Base-by-base conservation (phyloP, 2,329 filamentous ascomycete genomes). In the Cladophialophora immunda region DNA sequence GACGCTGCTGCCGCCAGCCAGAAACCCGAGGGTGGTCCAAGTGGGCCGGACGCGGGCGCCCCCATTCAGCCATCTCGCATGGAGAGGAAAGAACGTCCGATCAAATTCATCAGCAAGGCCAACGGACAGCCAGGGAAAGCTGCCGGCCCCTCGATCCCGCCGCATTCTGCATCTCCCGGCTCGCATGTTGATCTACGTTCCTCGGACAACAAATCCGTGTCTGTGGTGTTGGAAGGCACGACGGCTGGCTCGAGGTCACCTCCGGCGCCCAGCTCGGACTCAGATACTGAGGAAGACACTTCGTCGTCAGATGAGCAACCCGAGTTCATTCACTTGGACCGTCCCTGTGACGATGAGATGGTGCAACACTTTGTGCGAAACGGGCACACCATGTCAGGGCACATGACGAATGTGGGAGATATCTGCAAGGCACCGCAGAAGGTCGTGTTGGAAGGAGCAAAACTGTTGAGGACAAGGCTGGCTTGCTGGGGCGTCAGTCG, bases 321-420 rank as follows among this genome's bases (percentile, higher is more conserved):
- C 27, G 66, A 67, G 53, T 82, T 84, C 8, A 84, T 87, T 41
- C 81, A 84, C 19, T 76, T 88, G 0, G 86, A 88, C 64, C 78
- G 85, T 9, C 86, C 86, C 0, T 81, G 81, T 2, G 85, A 87
- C 68, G 86, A 88, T 72, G 85, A 87, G 70, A 78, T 87, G 57
- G 85, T 87, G 1, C 86, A 88, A 70, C 75, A 83, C 1, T 88
- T 85, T 72, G 84, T 88, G 0, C 77, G 81, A 11, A 77, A 81
- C 17, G 86, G 85, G 0, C 76, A 81, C 32, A 76, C 71, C 2
- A 86, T 88, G 81, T 78, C 77, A 19, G 84, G 81, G 0, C 81
- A 83, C 66, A 78, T 87, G 8, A 82, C 79, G 8, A 84, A 83
- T 2, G 83, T 87, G 1, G 86, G 85, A 0, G 81, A 87, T 45